phyloP scores from a whole-genome alignment of 371 early-diverging fungal species.

The Saksenaea vasiformis region DNA sequence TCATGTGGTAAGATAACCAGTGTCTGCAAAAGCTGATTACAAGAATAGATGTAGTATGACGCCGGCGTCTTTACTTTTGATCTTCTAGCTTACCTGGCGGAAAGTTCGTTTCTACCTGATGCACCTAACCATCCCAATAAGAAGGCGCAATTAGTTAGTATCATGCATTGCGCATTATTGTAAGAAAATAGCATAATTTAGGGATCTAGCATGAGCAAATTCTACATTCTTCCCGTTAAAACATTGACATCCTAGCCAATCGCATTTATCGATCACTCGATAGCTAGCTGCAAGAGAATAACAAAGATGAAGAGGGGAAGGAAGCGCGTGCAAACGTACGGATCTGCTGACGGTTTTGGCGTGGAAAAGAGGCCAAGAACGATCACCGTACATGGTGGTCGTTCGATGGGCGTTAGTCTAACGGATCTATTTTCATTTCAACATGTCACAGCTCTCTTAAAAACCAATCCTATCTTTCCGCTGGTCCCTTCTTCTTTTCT shows the following conservation, averaged over 20 bases:
- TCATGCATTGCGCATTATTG: not conserved
- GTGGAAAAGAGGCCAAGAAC: not conserved
- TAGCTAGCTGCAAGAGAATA: not conserved
- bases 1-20: no score
- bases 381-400: not conserved
- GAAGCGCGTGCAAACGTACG: not conserved
- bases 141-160: not conserved
- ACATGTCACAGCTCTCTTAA: conserved; percentile 1
- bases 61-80: no score
- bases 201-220: not conserved
- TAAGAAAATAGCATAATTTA: not conserved
- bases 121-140: no score
- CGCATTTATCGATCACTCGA: not conserved
- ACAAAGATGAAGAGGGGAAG: not conserved
- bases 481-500: not conserved
- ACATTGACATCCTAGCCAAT: not conserved
- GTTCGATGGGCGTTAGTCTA: not conserved
- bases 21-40: no score
- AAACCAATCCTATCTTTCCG: not conserved
- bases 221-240: not conserved
- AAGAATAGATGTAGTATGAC: no score
- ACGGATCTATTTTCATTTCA: not conserved
- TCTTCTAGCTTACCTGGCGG: no score
- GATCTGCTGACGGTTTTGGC: not conserved
- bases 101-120: no score